Evolutionary conservation across 148 eudicot species (phyloP), one percentile per base, ranked within the genome.

Genomic region (Chenopodium berlandieri): DNA sequence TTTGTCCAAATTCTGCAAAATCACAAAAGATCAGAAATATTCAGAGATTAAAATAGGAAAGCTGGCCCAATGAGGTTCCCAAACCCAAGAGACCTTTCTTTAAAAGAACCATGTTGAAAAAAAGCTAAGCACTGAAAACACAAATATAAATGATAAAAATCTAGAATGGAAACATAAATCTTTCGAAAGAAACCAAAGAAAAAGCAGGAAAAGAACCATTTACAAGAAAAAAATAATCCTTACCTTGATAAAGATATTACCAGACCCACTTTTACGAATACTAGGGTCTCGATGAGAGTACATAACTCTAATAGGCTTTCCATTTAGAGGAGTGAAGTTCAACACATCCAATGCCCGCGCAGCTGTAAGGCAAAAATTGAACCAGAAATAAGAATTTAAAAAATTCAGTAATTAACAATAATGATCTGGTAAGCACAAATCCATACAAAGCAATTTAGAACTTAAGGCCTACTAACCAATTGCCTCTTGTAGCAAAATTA

Each of bases 281-380:
- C 85, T 87, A 8, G 90, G 89, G 50, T 87, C 90, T 8, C 87
- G 70, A n/a, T 84, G 85, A 40, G 93, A 90, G 77, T 82, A 86
- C 86, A 82, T 80, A 11, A 91, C 73, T 71, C 90, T 82, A 32
- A 89, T 86, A 7, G 82, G 5, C 86, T 89, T 91, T 50, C 87
- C 87, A 81, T 89, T 86, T 10, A 90, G 80, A 17, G 85, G 88
- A 25, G 93, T 90, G 82, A 86, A 90, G 82, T 90, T 89, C 85
- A 91, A 68, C 32, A 82, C 81, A 44, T 89, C 91, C 77, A 85
- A 30, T 4, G 93, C 93, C 58, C 86, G 88, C 19, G 85, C 89
- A 77, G 93, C 93, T 90, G 88, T 13, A 48, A 40, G 66, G 19
- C 63, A 62, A 62, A 62, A 62, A 20, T 62, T 58, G 19, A 5